Percentiles rank a stretch among this genome's conserved stretches.
These are phyloP conservation scores for Solanum hybrid DNA, from an alignment of 305 asterid genomes.

Conservation along the genomic window DNA sequence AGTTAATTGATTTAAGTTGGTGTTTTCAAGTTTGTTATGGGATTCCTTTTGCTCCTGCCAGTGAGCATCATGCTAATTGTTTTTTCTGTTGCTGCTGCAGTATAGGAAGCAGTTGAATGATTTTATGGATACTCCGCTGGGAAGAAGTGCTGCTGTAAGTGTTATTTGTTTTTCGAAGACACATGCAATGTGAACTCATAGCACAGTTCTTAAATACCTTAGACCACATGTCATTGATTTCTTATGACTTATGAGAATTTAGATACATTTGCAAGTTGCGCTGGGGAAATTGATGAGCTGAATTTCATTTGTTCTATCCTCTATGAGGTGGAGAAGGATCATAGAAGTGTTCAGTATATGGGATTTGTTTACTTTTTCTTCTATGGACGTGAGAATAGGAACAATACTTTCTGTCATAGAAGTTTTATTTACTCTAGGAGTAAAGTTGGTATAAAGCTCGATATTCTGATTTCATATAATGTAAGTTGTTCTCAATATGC, in stretches of 20 bases:
- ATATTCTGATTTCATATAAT: background rate
- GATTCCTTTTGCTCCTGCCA: background rate
- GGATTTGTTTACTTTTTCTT: background rate
- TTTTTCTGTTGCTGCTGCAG: conserved; percentile 33
- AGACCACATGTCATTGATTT: background rate
- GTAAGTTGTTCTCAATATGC: background rate
- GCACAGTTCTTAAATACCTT: background rate
- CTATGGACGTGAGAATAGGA: background rate
- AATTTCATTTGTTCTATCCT: background rate
- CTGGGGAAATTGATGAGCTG: background rate
- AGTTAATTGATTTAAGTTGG: background rate
- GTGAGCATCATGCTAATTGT: background rate
- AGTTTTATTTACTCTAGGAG: background rate
- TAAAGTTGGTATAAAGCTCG: background rate
- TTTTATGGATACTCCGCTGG: conserved; percentile 64
- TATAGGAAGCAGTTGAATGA: conserved; percentile 62
- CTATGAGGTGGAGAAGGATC: background rate
- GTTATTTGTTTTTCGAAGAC: background rate
- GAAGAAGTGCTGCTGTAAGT: conserved; percentile 69
- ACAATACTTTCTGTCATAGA: background rate
- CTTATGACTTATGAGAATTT: background rate
- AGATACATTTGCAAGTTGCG: background rate
- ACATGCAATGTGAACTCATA: background rate
- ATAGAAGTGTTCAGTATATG: background rate
- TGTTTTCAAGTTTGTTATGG: background rate